Evolutionary conservation across 1,284 basidiomycete genomes (phyloP).

Genomic region (Fomitopsis palustris): DNA sequence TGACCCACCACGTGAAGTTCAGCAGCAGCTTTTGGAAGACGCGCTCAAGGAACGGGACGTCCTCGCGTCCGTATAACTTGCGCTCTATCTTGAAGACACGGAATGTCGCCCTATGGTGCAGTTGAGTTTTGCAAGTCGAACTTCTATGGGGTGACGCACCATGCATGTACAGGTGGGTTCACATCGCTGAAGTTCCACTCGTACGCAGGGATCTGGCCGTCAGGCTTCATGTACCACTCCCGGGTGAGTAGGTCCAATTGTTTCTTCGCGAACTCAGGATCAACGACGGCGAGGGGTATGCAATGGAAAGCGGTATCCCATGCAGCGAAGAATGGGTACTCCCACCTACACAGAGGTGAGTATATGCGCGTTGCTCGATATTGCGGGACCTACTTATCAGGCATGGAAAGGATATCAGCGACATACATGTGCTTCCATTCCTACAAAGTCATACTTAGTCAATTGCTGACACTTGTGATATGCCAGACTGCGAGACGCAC

Average conservation of each 20-base stretch:
- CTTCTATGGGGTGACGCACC: conserved; percentile 42
- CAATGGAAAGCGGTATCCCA: conserved; percentile 99
- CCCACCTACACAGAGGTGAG: conserved; percentile 63
- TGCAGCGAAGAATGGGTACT: conserved; percentile 93
- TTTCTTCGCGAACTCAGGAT: conserved; percentile 95
- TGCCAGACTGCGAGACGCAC: conserved; percentile 36
- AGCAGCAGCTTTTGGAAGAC: conserved; percentile 97
- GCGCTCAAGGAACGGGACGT: conserved; percentile 90
- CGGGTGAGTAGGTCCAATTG: conserved; percentile 94
- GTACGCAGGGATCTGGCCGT: conserved; percentile 96
- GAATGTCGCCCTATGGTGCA: conserved; percentile 78
- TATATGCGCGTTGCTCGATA: not conserved
- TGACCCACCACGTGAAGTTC: conserved; percentile 99
- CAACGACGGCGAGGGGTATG: conserved; percentile 93
- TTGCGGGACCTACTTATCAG: conserved; percentile 72
- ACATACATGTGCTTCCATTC: conserved; percentile 96
- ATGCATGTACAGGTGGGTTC: conserved; percentile 96
- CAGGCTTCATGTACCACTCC: conserved; percentile 99
- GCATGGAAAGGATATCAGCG: conserved; percentile 97
- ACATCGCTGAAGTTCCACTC: conserved; percentile 99
- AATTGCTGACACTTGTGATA: not conserved
- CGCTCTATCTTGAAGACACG: conserved; percentile 98
- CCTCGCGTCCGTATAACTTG: conserved; percentile 89
- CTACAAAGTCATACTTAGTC: conserved; percentile 36
- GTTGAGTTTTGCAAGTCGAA: not conserved